phyloP scores from a whole-genome alignment of 495 filamentous ascomycete genomes.

The Antarctomyces pellizariae region DNA sequence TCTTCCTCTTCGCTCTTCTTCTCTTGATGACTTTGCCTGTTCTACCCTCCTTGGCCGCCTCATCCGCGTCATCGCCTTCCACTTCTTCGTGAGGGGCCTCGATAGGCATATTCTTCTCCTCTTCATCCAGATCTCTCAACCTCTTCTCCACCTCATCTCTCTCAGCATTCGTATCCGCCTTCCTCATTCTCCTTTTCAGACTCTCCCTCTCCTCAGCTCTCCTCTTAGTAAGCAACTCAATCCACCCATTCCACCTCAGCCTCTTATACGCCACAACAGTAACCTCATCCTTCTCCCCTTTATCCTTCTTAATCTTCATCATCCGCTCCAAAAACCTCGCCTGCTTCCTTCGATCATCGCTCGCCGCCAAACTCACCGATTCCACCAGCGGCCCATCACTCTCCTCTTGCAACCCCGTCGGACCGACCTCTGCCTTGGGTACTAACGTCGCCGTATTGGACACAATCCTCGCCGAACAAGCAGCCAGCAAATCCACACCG shows the following conservation, averaged over 20 bases:
- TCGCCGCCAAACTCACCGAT: too few species aligned
- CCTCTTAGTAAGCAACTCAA: neutral
- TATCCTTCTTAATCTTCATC: slow-evolving; percentile 23
- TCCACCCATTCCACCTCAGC: slow-evolving; percentile 1
- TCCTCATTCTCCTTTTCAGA: too few species aligned
- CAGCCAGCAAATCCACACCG: slow-evolving; percentile 36
- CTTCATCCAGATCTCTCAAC: too few species aligned
- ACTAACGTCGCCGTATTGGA: slow-evolving; percentile 15
- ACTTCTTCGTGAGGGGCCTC: too few species aligned
- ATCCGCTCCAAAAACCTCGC: slow-evolving; percentile 14
- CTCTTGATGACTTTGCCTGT: too few species aligned
- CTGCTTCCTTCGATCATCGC: neutral
- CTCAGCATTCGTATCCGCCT: too few species aligned
- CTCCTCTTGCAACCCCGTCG: neutral
- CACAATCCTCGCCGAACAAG: slow-evolving; percentile 25
- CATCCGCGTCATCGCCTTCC: too few species aligned
- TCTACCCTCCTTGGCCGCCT: too few species aligned
- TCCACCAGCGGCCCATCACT: too few species aligned
- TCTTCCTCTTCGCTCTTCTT: too few species aligned
- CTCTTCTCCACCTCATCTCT: too few species aligned
- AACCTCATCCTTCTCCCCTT: slow-evolving; percentile 30
- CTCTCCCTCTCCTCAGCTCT: slow-evolving; percentile 4
- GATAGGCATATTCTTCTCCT: too few species aligned
- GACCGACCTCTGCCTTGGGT: slow-evolving; percentile 6
- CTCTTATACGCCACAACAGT: slow-evolving; percentile 17